phyloP scores from a whole-genome alignment of 306 rosid genomes.

The Neltuma alba region DNA sequence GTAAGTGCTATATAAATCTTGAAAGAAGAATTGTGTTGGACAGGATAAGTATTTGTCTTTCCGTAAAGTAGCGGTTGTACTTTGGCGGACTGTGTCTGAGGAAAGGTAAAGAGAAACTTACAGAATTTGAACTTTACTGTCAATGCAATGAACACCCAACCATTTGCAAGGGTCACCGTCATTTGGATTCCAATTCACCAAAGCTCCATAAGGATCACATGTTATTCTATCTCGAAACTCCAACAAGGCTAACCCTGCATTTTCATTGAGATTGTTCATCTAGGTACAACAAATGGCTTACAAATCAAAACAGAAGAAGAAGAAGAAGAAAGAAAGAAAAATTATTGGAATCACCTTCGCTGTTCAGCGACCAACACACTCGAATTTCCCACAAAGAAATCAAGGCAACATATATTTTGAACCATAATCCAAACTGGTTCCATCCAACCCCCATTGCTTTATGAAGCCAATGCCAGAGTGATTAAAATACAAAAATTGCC shows the following conservation, averaged over 20 bases:
- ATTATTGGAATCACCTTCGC: slow-evolving; percentile 69
- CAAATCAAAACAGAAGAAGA: neutral
- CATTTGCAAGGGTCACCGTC: slow-evolving; percentile 74
- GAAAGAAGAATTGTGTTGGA: neutral
- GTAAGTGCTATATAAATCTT: neutral
- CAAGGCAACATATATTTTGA: slow-evolving; percentile 53
- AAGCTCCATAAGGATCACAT: slow-evolving; percentile 67
- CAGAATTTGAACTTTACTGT: slow-evolving; percentile 71
- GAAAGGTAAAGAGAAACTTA: slow-evolving; percentile 46
- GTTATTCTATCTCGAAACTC: slow-evolving; percentile 60
- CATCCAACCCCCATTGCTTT: slow-evolving; percentile 69
- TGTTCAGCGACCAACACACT: slow-evolving; percentile 61
- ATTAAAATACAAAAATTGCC: slow-evolving; percentile 63
- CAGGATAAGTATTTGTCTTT: neutral
- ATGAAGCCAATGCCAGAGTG: slow-evolving; percentile 45
- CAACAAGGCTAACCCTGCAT: slow-evolving; percentile 70
- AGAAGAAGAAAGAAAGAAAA: neutral
- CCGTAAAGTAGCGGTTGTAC: neutral
- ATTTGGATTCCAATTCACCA: slow-evolving; percentile 71
- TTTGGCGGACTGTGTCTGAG: slow-evolving; percentile 21
- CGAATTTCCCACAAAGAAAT: slow-evolving; percentile 45
- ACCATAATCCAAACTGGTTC: slow-evolving; percentile 51
- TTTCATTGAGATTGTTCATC: slow-evolving; percentile 26
- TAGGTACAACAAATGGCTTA: slow-evolving; percentile 28
- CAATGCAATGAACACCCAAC: slow-evolving; percentile 72